These are phyloP conservation scores for Colletotrichum tanaceti DNA, from an alignment of 2,329 filamentous ascomycete genomes.

Conservation along the genomic window DNA sequence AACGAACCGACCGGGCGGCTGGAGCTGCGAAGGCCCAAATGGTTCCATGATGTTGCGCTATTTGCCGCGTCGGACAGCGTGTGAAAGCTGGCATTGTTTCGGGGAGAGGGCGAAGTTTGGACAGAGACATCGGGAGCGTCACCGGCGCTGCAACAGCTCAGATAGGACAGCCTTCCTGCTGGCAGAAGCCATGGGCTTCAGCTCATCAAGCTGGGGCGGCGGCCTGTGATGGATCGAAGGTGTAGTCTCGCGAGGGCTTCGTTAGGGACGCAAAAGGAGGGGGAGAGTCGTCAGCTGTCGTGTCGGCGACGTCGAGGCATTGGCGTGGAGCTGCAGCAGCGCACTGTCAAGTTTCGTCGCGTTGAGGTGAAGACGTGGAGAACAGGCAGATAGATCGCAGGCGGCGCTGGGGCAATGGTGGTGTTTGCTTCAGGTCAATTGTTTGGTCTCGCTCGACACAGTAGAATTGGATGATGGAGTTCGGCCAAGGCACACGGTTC, in stretches of 20 bases:
- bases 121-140: constrained; percentile 23
- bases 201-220: constrained; percentile 14
- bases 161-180: constrained; percentile 31
- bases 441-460: constrained; percentile 1
- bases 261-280: constrained; percentile 22
- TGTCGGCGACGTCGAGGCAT: constrained; percentile 37
- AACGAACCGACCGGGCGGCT: not conserved
- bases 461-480: constrained; percentile 14
- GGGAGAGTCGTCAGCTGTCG: constrained; percentile 23
- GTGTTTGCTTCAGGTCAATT: constrained; percentile 11
- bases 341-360: constrained; percentile 9
- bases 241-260: constrained; percentile 10
- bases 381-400: not conserved
- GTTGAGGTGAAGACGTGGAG: not conserved
- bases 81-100: constrained; percentile 34
- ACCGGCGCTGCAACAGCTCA: constrained; percentile 37
- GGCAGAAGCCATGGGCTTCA: constrained; percentile 37
- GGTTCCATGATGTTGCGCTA: constrained; percentile 27
- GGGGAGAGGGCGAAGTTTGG: constrained; percentile 1
- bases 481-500: constrained; percentile 27
- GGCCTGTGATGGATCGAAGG: not conserved
- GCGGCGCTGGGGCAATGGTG: not conserved
- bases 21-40: not conserved
- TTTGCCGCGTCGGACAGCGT: constrained; percentile 29
- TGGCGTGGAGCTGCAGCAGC: constrained; percentile 31